Conservation (phyloP, 2,329 filamentous ascomycete species). For the Venturiaceae sp. region DNA sequence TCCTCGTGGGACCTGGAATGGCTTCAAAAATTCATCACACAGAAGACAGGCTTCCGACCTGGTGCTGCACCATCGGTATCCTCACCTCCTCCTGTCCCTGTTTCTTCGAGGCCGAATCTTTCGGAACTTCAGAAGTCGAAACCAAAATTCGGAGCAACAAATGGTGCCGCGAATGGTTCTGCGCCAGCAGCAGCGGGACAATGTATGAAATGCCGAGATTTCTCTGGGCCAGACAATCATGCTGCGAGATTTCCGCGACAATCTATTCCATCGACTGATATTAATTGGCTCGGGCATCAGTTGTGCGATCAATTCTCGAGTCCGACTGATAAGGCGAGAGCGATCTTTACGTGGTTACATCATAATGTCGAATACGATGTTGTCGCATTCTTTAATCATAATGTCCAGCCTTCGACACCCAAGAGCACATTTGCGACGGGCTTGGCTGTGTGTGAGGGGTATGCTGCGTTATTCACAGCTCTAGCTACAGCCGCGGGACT, state of each 20-base stretch:
- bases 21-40: constrained; percentile 71
- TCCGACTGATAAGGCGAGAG: constrained; percentile 80
- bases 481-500: constrained; percentile 73
- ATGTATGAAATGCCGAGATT: constrained; percentile 81
- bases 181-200: not conserved
- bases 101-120: constrained; percentile 47
- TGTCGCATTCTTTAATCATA: constrained; percentile 65
- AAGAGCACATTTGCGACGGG: constrained; percentile 66
- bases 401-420: constrained; percentile 56
- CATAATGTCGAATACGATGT: constrained; percentile 86
- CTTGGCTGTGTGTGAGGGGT: constrained; percentile 84
- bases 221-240: constrained; percentile 68
- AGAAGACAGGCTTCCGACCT: constrained; percentile 58
- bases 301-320: constrained; percentile 74
- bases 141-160: constrained; percentile 20
- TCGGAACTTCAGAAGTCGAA: constrained; percentile 45
- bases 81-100: constrained; percentile 42
- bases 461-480: constrained; percentile 70
- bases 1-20: constrained; percentile 65
- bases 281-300: constrained; percentile 66
- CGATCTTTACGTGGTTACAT: constrained; percentile 91
- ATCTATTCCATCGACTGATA: constrained; percentile 56
- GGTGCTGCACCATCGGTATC: constrained; percentile 7
- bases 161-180: not conserved
- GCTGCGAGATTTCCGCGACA: constrained; percentile 67